Evolutionary conservation across 2,329 filamentous ascomycete genomes (phyloP), one percentile per base, ranked within the genome.

Genomic region (Mycosphaerella sp.): DNA sequence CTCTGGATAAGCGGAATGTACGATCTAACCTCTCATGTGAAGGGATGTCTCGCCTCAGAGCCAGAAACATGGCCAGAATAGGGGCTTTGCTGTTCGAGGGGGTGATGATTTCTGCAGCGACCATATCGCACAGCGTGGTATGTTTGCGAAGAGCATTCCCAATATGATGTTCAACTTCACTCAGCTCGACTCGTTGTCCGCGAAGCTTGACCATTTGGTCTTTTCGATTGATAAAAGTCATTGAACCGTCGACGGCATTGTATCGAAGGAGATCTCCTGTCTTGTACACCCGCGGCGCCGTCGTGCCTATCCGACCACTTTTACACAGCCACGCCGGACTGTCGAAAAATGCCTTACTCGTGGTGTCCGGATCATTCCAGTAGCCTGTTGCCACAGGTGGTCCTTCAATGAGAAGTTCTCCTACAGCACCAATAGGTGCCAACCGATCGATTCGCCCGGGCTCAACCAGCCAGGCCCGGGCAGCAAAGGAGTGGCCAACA

Each of bases 141-240:
- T 47, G 45, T 26, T 26, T 46, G 5, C 50, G 42, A n/a, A 52
- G 14, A 14, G 32, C n/a, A 26, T 41, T 42, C n/a, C 47, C 43
- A 11, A 51, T 45, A 34, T 45, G 51, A 39, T 56, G 50, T 54
- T 83, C 85, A 44, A 95, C 84, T 64, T 92, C 89, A 1, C 80
- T 79, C 10, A 89, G 77, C 64, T 93, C 87, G 29, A 95, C 82
- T 43, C 86, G 76, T 60, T 90, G 85, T 0, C 89, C 88, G 34
- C 86, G 80, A 10, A 95, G 75, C 66, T 92, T 93, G 48, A 92
- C 76, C 68, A 91, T 87, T 53, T 85, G 84, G 62, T 92, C 89
- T 23, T 82, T 84, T 38, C 85, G 76, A 10, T 82, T 82, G 8
- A 82, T 76, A n/a, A 48, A 34, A 84, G 53, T 72, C 6, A 55